phyloP scores from a whole-genome alignment of 192 early-diverging fungal genomes.

The Linnemannia elongata region DNA sequence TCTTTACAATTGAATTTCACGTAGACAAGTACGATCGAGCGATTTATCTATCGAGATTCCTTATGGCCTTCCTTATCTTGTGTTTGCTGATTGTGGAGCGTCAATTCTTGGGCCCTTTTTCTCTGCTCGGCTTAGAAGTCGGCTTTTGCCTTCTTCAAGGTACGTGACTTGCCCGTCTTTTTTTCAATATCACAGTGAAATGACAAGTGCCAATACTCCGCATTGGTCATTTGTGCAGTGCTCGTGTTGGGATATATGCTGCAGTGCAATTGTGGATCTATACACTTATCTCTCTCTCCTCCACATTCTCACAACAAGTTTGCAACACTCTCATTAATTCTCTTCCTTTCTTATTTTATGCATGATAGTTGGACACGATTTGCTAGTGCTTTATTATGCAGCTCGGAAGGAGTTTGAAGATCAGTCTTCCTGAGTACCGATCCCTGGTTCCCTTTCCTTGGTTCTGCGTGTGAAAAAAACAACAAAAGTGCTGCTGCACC shows the following conservation, averaged over 20 bases:
- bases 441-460: background rate
- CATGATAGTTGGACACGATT: conserved; percentile 32
- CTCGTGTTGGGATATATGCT: background rate
- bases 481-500: background rate
- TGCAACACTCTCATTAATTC: background rate
- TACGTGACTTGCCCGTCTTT: background rate
- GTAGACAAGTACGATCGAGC: conserved; percentile 45
- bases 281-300: too few relatives aligned
- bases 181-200: too few relatives aligned
- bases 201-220: too few relatives aligned
- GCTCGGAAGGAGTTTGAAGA: conserved; percentile 30
- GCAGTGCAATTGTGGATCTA: background rate
- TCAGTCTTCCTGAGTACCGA: background rate
- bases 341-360: background rate
- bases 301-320: background rate
- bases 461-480: background rate
- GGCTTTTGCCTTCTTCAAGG: conserved; percentile 46
- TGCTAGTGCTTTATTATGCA: conserved; percentile 43
- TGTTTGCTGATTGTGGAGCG: conserved; percentile 37
- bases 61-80: conserved; percentile 37
- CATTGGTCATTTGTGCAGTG: background rate
- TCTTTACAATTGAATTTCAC: background rate
- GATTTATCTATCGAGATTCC: conserved; percentile 35
- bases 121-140: conserved; percentile 32
- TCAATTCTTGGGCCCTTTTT: conserved; percentile 26